These are phyloP conservation scores for Aspergillus tamarii DNA, from an alignment of 2,329 filamentous ascomycete genomes.

Conservation along the genomic window DNA sequence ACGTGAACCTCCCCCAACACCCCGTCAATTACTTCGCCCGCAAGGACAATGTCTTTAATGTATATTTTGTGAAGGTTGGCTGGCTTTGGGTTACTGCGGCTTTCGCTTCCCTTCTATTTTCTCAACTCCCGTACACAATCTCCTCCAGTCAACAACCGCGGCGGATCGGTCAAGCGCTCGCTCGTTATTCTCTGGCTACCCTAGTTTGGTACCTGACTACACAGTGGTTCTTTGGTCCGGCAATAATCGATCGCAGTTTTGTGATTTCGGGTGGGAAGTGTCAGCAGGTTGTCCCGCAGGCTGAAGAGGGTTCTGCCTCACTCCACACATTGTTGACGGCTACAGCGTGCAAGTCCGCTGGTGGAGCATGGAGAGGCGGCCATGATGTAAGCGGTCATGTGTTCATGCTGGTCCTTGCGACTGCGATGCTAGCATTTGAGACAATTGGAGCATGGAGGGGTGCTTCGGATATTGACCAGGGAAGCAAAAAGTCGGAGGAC, in stretches of 20 bases:
- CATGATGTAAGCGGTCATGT: conserved; percentile 97
- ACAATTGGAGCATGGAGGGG: conserved; percentile 58
- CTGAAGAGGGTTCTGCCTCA: conserved; percentile 29
- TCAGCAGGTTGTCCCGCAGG: conserved; percentile 59
- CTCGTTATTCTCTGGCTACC: conserved; percentile 75
- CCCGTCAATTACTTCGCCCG: conserved; percentile 78
- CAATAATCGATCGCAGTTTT: conserved; percentile 88
- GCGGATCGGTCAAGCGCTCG: conserved; percentile 59
- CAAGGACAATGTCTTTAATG: conserved; percentile 90
- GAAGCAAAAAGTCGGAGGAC: conserved; percentile 30
- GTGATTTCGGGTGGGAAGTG: conserved; percentile 86
- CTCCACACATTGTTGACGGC: conserved; percentile 64
- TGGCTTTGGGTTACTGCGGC: conserved; percentile 88
- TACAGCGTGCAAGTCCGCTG: conserved; percentile 78
- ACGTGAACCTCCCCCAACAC: conserved; percentile 31
- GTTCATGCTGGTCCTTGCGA: conserved; percentile 85
- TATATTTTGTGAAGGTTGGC: conserved; percentile 90
- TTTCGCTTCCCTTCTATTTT: conserved; percentile 70
- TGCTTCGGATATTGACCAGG: conserved; percentile 55
- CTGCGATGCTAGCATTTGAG: conserved; percentile 80
- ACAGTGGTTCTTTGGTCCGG: conserved; percentile 94
- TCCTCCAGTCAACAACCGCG: conserved; percentile 47
- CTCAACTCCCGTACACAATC: conserved; percentile 62
- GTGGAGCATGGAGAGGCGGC: conserved; percentile 86
- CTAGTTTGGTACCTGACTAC: conserved; percentile 82